Percentiles rank a stretch among this genome's conserved stretches.
These are phyloP conservation scores for Plantago ovata DNA, from an alignment of 257 asterid species.

Conservation along the genomic window DNA sequence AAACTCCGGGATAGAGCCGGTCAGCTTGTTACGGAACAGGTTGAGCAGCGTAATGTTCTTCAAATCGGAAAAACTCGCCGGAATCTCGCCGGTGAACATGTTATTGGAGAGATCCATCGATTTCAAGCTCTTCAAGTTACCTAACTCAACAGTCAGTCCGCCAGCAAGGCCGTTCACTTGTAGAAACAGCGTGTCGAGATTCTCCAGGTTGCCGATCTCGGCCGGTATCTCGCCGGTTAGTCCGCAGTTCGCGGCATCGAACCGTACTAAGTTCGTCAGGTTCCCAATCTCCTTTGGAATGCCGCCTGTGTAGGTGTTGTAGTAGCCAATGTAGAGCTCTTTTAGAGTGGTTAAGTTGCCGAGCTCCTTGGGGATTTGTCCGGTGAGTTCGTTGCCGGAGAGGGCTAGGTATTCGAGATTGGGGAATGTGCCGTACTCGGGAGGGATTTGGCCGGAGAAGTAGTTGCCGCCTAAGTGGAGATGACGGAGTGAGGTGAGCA, in stretches of 20 bases:
- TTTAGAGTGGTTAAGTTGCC: conserved; percentile 56
- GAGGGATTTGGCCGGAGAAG: conserved; percentile 65
- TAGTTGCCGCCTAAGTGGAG: conserved; percentile 83
- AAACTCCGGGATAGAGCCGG: conserved; percentile 89
- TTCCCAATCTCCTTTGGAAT: conserved; percentile 79
- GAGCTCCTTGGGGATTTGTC: conserved; percentile 63
- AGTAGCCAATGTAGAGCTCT: conserved; percentile 83
- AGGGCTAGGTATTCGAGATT: conserved; percentile 68
- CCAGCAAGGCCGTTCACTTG: conserved; percentile 81
- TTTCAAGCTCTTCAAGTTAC: conserved; percentile 61
- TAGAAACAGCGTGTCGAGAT: conserved; percentile 77
- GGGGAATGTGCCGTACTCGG: conserved; percentile 54
- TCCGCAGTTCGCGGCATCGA: conserved; percentile 85
- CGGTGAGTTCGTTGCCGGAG: conserved; percentile 73
- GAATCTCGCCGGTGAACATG: conserved; percentile 66
- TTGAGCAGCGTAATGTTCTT: conserved; percentile 72
- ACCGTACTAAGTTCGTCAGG: conserved; percentile 44
- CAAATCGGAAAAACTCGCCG: conserved; percentile 56
- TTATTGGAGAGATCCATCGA: conserved; percentile 94
- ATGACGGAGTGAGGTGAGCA: conserved; percentile 48
- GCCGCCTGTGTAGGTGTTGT: conserved; percentile 65
- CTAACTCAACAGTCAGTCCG: conserved; percentile 62
- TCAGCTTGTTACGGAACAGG: conserved; percentile 81
- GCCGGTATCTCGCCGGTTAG: conserved; percentile 77
- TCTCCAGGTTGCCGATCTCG: conserved; percentile 66